Conservation (phyloP, 352 stramenopile species). For the Phytopythium litorale region DNA sequence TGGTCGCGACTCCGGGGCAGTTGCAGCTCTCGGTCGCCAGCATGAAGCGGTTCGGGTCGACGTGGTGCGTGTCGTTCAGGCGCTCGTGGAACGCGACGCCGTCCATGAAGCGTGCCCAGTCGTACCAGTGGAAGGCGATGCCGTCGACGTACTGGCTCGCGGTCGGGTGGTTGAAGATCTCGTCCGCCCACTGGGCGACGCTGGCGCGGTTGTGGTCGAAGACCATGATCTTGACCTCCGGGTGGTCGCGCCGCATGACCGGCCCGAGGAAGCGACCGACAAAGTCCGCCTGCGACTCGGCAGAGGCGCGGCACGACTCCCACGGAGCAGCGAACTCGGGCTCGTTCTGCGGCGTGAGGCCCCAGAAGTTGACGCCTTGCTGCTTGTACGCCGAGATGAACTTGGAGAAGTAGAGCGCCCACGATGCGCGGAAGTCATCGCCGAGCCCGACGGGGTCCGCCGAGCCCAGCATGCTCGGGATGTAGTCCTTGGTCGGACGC, state of each 20-base stretch:
- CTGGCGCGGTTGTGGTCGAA: constrained; percentile 90
- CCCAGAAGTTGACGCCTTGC: constrained; percentile 82
- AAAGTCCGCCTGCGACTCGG: constrained; percentile 65
- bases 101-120: constrained; percentile 58
- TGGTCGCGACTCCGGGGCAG: constrained; percentile 60
- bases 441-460: constrained; percentile 43
- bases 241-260: constrained; percentile 77
- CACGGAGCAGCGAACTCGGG: constrained; percentile 71
- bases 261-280: constrained; percentile 88
- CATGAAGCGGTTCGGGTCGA: constrained; percentile 59
- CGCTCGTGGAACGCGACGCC: constrained; percentile 67
- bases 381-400: constrained; percentile 90
- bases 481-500: constrained; percentile 33
- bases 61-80: constrained; percentile 69
- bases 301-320: constrained; percentile 63
- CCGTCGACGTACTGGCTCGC: constrained; percentile 81
- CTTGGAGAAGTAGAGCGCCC: constrained; percentile 91
- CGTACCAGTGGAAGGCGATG: constrained; percentile 91
- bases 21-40: constrained; percentile 75
- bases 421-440: constrained; percentile 52
- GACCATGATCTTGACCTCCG: constrained; percentile 87
- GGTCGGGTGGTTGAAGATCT: constrained; percentile 62
- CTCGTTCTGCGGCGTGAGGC: constrained; percentile 90
- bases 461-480: constrained; percentile 63
- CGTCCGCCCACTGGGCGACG: constrained; percentile 63